Conservation (phyloP, 2,329 filamentous ascomycete genomes). For the Colletotrichum lupini region DNA sequence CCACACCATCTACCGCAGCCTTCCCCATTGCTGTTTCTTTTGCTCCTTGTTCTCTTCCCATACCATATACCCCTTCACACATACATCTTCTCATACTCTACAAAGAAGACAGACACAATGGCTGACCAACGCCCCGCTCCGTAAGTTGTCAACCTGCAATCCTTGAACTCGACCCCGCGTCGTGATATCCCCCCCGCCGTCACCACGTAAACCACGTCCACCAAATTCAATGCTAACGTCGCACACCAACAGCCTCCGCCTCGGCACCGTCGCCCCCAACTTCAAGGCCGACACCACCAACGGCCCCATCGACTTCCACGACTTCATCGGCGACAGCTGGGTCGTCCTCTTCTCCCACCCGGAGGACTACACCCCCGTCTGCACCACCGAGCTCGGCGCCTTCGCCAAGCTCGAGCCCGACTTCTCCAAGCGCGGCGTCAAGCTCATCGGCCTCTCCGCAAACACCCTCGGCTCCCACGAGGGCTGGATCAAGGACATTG, state of each 20-base stretch:
- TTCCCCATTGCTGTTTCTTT: background rate
- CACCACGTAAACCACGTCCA: too few relatives aligned
- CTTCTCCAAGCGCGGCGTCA: slow-evolving; percentile 87
- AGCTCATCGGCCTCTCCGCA: slow-evolving; percentile 91
- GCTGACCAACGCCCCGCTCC: slow-evolving; percentile 37
- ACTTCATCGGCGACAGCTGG: slow-evolving; percentile 84
- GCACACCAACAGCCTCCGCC: slow-evolving; percentile 63
- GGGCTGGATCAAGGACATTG: slow-evolving; percentile 91
- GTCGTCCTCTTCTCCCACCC: slow-evolving; percentile 87
- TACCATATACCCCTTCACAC: background rate
- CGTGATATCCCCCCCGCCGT: slow-evolving; percentile 1
- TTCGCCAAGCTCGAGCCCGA: slow-evolving; percentile 91
- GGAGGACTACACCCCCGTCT: slow-evolving; percentile 93
- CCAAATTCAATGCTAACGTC: background rate
- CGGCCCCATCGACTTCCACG: slow-evolving; percentile 84
- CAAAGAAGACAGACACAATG: slow-evolving; percentile 31
- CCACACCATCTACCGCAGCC: background rate
- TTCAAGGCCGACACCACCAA: slow-evolving; percentile 85
- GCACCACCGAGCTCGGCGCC: slow-evolving; percentile 94
- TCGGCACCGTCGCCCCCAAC: slow-evolving; percentile 78
- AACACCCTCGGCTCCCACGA: slow-evolving; percentile 87
- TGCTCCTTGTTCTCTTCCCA: background rate
- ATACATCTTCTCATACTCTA: background rate
- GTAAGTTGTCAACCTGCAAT: slow-evolving; percentile 21
- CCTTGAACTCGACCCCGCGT: background rate